Evolutionary conservation across 345 rosid species (phyloP).

Genomic region (Isatis tinctoria): DNA sequence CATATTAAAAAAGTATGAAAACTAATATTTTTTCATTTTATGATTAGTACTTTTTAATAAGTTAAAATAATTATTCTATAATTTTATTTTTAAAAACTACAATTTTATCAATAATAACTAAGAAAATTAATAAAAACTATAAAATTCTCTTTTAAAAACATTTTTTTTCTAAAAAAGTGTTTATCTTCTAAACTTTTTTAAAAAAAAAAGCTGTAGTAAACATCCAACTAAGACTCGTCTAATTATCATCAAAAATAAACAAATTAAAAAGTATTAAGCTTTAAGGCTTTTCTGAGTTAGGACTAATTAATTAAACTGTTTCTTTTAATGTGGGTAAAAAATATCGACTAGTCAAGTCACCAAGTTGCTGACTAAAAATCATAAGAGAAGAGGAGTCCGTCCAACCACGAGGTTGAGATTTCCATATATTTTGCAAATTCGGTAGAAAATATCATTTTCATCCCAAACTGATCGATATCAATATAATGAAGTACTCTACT

Average conservation of each 20-base stretch:
- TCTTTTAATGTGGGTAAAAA: not conserved
- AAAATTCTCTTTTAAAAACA: no score
- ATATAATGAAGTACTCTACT: not conserved
- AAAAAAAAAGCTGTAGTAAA: not conserved
- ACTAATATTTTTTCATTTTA: no score
- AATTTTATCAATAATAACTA: no score
- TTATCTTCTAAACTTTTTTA: no score
- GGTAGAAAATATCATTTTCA: not conserved
- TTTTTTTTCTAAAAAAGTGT: no score
- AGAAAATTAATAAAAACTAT: no score
- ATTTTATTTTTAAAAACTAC: no score
- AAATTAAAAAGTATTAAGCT: not conserved
- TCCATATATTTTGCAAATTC: constrained; percentile 1
- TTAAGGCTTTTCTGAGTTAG: not conserved
- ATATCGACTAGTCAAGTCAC: constrained; percentile 7
- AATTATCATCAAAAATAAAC: not conserved
- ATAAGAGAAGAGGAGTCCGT: not conserved
- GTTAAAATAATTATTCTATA: no score
- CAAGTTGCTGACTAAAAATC: not conserved
- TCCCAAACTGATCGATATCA: not conserved
- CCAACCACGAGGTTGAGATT: constrained; percentile 1
- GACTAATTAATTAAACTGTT: not conserved
- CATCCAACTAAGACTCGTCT: not conserved
- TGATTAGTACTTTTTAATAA: no score
- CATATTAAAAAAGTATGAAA: no score